Evolutionary conservation across 768 basidiomycete genomes (phyloP).

Genomic region (Trametopsis cervina): DNA sequence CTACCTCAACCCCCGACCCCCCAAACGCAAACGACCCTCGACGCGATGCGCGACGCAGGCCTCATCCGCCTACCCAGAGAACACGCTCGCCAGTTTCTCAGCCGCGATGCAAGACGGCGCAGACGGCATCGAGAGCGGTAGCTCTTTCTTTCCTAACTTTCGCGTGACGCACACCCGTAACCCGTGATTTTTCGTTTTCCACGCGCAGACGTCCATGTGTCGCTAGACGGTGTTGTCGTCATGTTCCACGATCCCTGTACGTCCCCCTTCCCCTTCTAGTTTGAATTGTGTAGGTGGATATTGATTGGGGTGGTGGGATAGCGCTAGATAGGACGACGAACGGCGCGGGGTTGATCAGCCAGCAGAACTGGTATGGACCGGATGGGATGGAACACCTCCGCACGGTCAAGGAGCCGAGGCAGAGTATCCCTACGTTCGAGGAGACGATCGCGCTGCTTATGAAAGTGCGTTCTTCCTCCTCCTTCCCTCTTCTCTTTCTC

Average conservation of each 20-base stretch:
- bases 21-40: background rate
- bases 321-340: constrained; percentile 76
- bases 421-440: constrained; percentile 84
- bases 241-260: constrained; percentile 94
- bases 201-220: constrained; percentile 88
- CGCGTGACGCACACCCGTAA: background rate
- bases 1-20: too few relatives aligned
- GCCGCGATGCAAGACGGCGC: constrained; percentile 93
- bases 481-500: background rate
- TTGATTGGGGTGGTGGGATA: too few relatives aligned
- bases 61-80: constrained; percentile 83
- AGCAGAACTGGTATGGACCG: constrained; percentile 40
- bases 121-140: constrained; percentile 98
- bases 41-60: too few relatives aligned
- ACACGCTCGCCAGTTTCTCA: constrained; percentile 92
- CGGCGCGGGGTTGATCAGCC: constrained; percentile 52
- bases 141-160: constrained; percentile 25
- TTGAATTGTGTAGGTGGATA: too few relatives aligned
- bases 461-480: constrained; percentile 34
- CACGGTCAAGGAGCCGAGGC: constrained; percentile 76
- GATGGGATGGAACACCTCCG: constrained; percentile 67
- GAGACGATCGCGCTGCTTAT: constrained; percentile 80
- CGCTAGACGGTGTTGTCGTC: constrained; percentile 74
- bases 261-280: constrained; percentile 11
- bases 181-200: too few relatives aligned